phyloP scores from a whole-genome alignment of 1,284 basidiomycete genomes.

The Austroboletus sp. region DNA sequence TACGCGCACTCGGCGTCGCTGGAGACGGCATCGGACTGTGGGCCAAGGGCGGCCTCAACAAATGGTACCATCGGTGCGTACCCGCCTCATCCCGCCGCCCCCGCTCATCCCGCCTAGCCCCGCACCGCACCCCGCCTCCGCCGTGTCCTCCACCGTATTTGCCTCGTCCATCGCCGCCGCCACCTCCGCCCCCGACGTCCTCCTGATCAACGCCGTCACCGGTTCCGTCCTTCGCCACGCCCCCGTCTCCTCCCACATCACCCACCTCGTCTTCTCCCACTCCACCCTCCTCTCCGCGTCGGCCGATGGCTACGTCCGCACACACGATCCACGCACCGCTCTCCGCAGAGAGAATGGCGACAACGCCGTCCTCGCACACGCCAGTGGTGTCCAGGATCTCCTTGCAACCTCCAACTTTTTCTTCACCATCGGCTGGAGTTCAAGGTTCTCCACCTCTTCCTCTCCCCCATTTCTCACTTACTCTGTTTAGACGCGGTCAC shows the following conservation, averaged over 20 bases:
- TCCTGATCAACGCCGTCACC: conserved; percentile 68
- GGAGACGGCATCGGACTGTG: conserved; percentile 65
- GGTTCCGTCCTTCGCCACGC: conserved; percentile 62
- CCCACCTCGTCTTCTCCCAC: conserved; percentile 60
- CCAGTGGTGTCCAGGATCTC: conserved; percentile 76
- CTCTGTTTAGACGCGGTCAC: conserved; percentile 63
- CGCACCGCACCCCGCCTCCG: conserved; percentile 39
- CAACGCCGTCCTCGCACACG: conserved; percentile 66
- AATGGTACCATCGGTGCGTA: conserved; percentile 65
- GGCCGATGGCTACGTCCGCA: conserved; percentile 76
- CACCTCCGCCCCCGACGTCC: conserved; percentile 56
- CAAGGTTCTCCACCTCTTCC: conserved; percentile 49
- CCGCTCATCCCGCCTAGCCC: conserved; percentile 12
- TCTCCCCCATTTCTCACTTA: conserved; percentile 4
- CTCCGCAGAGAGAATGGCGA: conserved; percentile 44
- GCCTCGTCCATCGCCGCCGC: conserved; percentile 59
- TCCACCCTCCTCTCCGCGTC: conserved; percentile 69
- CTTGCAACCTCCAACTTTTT: conserved; percentile 71
- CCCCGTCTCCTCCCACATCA: conserved; percentile 50
- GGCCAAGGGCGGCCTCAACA: conserved; percentile 76
- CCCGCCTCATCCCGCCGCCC: not conserved
- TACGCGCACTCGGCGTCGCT: conserved; percentile 55
- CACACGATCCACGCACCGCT: conserved; percentile 76
- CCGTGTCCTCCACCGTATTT: conserved; percentile 51
- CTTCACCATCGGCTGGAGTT: conserved; percentile 80